Base-by-base conservation (phyloP, 2,329 filamentous ascomycete species). In the Penicillium sclerotiorum region DNA sequence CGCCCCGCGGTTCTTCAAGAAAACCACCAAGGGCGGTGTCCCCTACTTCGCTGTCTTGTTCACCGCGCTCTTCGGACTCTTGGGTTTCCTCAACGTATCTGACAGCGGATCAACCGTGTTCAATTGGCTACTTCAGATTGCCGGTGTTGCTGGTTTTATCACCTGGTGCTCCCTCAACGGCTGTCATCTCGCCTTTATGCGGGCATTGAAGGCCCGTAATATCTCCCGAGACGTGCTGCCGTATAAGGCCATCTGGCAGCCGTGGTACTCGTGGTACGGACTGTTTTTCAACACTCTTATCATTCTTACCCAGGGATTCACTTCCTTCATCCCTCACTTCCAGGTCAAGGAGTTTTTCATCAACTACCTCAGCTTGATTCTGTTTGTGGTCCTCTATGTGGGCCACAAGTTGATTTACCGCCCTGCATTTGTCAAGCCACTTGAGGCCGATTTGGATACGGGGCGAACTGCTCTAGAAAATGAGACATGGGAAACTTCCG, bases 41-140 rank as follows among this genome's bases (percentile, higher is more conserved):
- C 77, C 77, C 0, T 73, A 74, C 58, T 66, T 61, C 47, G 66
- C 70, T 12, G 75, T 77, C 6, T 57, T 71, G 1, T 62, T 75
- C 52, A 78, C 76, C 0, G 67, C 66, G 15, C 64, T 70, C 1
- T 77, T 89, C 59, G 83, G 84, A 22, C 75, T 86, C 13, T 77
- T 90, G 2, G 83, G 84, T 0, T 90, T 85, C 74, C 80, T 90
- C 62, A 88, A 87, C 65, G 79, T 84, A 33, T 83, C 80, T 30
- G 79, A 77, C 55, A 80, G 77, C 32, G 84, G 84, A 22, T 77
- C 81, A n/a, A 73, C 76, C 4, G 86, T 87, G 70, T 58, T 90
- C 50, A 61, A 50, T 39, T 70, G 66, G 63, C 55, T 71, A 44
- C 57, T 65, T 28, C 66, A 69, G 50, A 68, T 71, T 41, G 60